Evolutionary conservation across 495 filamentous ascomycete species (phyloP).

Genomic region (Amniculicola lignicola): DNA sequence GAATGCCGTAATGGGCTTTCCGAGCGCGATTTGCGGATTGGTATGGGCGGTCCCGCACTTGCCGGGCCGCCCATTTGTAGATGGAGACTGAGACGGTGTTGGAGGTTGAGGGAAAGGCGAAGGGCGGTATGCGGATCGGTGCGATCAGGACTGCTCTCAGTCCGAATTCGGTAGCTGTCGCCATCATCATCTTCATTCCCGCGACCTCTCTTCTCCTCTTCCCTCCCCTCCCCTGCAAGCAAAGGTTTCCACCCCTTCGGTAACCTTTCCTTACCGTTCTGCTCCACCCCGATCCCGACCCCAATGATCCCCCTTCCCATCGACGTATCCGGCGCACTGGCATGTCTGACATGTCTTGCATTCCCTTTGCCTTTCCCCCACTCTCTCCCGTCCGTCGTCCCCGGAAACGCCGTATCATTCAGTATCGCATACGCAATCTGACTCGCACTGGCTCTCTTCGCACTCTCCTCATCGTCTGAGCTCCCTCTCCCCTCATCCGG

Average conservation of each 20-base stretch:
- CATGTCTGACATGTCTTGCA: conserved; percentile 3
- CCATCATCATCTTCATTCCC: too few species aligned
- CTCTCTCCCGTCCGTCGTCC: too few species aligned
- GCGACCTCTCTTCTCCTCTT: too few species aligned
- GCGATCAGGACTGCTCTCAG: conserved; percentile 19
- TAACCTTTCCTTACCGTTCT: too few species aligned
- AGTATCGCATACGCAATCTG: conserved; percentile 25
- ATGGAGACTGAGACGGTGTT: neutral
- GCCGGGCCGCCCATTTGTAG: too few species aligned
- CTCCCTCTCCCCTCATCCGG: conserved; percentile 15
- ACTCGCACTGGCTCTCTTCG: neutral
- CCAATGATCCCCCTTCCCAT: too few species aligned
- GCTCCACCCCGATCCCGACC: too few species aligned
- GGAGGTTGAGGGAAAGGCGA: conserved; percentile 10
- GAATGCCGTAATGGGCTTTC: conserved; percentile 8
- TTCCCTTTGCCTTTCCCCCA: neutral
- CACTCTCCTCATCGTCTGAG: neutral
- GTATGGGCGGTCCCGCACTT: neutral
- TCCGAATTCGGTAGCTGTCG: too few species aligned
- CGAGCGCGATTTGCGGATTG: conserved; percentile 14
- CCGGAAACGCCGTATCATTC: conserved; percentile 7
- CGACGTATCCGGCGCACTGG: conserved; percentile 20
- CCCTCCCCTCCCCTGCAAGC: too few species aligned
- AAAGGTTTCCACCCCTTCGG: conserved; percentile 23
- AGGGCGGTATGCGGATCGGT: neutral